Percentiles rank a stretch among this genome's conserved stretches.
Evolutionary conservation across 2,329 filamentous ascomycete species (phyloP).

Genomic region (Colletotrichum camelliae): DNA sequence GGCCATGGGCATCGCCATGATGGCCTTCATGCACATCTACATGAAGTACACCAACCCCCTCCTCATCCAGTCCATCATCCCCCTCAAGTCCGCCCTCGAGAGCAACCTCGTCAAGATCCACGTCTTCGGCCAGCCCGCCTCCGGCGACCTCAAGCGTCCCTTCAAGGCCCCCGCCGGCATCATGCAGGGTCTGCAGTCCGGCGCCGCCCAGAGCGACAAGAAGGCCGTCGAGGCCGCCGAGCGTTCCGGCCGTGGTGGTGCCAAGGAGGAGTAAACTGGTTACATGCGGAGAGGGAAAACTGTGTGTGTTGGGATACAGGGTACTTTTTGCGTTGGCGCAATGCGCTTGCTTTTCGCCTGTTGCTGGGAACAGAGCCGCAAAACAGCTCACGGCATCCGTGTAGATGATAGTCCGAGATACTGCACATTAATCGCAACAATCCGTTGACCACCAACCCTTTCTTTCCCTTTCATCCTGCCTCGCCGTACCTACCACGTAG

Average conservation of each 20-base stretch:
- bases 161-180: slow-evolving; percentile 89
- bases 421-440: background rate
- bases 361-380: background rate
- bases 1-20: slow-evolving; percentile 97
- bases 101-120: slow-evolving; percentile 97
- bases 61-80: slow-evolving; percentile 97
- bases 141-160: slow-evolving; percentile 90
- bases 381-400: background rate
- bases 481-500: background rate
- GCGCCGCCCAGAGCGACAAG: slow-evolving; percentile 87
- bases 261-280: slow-evolving; percentile 70
- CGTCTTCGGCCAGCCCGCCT: slow-evolving; percentile 83
- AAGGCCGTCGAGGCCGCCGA: slow-evolving; percentile 83
- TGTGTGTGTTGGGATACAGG: slow-evolving; percentile 24
- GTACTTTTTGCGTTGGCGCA: slow-evolving; percentile 22
- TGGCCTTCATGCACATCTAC: slow-evolving; percentile 98
- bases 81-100: slow-evolving; percentile 94
- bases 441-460: background rate
- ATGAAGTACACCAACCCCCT: slow-evolving; percentile 99
- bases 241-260: slow-evolving; percentile 74
- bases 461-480: background rate
- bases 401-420: background rate
- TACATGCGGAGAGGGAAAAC: background rate
- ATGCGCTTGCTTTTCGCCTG: background rate
- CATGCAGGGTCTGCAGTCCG: slow-evolving; percentile 78